Conservation (phyloP, 306 rosid species). For the Corylus heterophylla region DNA sequence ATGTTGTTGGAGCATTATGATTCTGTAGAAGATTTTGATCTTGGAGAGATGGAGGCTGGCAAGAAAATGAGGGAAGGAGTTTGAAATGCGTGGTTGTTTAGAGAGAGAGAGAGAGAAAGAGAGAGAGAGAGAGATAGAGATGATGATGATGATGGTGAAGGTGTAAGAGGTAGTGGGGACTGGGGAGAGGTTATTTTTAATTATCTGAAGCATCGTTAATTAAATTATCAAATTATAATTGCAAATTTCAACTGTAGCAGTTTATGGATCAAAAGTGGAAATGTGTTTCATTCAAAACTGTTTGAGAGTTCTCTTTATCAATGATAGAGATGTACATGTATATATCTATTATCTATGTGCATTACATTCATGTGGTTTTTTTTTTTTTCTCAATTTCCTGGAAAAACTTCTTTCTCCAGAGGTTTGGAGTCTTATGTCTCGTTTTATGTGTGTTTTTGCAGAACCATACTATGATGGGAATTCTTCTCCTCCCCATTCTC, state of each 20-base stretch:
- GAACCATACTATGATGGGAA: slow-evolving; percentile 54
- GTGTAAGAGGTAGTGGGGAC: background rate
- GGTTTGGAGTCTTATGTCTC: slow-evolving; percentile 29
- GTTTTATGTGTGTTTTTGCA: slow-evolving; percentile 48
- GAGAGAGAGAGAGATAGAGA: background rate
- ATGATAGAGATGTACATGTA: background rate
- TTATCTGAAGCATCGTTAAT: background rate
- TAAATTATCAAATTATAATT: background rate
- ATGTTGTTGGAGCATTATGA: background rate
- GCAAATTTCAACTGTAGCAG: background rate
- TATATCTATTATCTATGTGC: background rate
- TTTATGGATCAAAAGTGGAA: background rate
- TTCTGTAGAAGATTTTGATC: background rate
- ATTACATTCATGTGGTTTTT: background rate
- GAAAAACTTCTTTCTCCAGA: slow-evolving; percentile 2
- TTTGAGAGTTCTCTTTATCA: background rate
- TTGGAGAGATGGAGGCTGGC: background rate
- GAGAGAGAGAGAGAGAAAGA: background rate
- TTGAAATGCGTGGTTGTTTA: background rate
- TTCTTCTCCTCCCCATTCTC: slow-evolving; percentile 49
- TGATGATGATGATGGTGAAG: background rate
- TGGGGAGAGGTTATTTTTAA: background rate
- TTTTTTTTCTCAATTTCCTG: slow-evolving; percentile 14
- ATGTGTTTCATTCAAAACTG: background rate
- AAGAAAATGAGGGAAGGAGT: background rate